phyloP scores from a whole-genome alignment of 2,329 filamentous ascomycete species.

The Onygena corvina region DNA sequence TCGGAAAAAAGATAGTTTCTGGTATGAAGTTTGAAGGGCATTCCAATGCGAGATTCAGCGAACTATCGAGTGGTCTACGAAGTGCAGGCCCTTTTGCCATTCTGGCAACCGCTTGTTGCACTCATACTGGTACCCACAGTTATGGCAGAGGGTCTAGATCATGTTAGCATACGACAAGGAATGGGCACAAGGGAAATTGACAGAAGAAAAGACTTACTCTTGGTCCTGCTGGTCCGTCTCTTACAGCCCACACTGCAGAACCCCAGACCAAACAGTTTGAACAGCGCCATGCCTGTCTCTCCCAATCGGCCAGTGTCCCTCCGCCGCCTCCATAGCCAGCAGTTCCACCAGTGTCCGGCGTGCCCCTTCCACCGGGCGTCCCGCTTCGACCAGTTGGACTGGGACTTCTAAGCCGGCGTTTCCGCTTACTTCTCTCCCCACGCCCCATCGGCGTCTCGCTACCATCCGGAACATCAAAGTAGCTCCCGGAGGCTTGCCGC shows the following conservation, averaged over 20 bases:
- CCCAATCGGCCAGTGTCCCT: slow-evolving; percentile 57
- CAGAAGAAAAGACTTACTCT: slow-evolving; percentile 44
- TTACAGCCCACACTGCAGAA: slow-evolving; percentile 82
- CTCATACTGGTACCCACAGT: slow-evolving; percentile 82
- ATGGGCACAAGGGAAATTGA: background rate
- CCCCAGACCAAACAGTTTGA: slow-evolving; percentile 79
- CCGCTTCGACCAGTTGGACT: slow-evolving; percentile 62
- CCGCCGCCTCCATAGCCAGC: slow-evolving; percentile 59
- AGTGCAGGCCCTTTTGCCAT: slow-evolving; percentile 61
- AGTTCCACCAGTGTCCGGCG: slow-evolving; percentile 54
- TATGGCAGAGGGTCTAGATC: slow-evolving; percentile 70
- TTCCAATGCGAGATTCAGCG: slow-evolving; percentile 3
- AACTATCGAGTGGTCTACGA: slow-evolving; percentile 30
- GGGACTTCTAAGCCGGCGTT: slow-evolving; percentile 77
- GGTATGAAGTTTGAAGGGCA: no score
- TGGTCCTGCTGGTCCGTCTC: slow-evolving; percentile 75
- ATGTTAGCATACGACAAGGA: slow-evolving; percentile 9
- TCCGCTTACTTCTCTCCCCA: slow-evolving; percentile 89
- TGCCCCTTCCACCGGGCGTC: slow-evolving; percentile 62
- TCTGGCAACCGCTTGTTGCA: slow-evolving; percentile 71
- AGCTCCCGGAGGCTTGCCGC: slow-evolving; percentile 42
- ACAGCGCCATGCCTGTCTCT: slow-evolving; percentile 77
- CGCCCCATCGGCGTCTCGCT: slow-evolving; percentile 74
- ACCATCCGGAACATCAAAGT: slow-evolving; percentile 45
- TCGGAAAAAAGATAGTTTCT: background rate